Base-by-base conservation (phyloP, 2,329 filamentous ascomycete genomes). In the Aspergillus sp. region DNA sequence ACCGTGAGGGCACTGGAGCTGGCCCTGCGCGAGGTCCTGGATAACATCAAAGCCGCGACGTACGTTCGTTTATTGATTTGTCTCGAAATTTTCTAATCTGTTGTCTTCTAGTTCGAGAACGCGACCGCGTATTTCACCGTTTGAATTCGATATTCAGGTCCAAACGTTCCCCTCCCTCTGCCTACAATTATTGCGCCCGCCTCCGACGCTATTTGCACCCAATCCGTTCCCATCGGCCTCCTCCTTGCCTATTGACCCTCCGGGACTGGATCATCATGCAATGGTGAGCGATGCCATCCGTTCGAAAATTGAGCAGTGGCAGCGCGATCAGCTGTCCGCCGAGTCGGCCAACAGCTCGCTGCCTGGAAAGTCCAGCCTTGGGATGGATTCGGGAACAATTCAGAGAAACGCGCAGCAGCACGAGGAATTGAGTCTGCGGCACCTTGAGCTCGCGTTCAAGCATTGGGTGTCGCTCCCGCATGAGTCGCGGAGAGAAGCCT, bases 141-240 rank as follows among this genome's bases (percentile, higher is more conserved):
- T 87, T 71, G 90, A 93, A 63, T 96, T 96, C 76, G 90, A 97
- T 64, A 89, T 93, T 35, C 85, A 93, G 60, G 82, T 89, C 5
- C 86, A 96, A 71, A 91, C 91, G 59, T 97, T 96, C 68, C 91
- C 93, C 6, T 87, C 90, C 6, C 82, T 98, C 41, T 91, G 89
- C 37, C 84, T 97, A 11, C 90, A 89, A 62, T 88, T 93, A 64
- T 85, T 98, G 1, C 86, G 89, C 37, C 82, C 90, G 9, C 91
- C 93, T 3, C 87, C 90, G 4, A 95, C 91, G 0, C 81, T 97
- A 6, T 93, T 93, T 76, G 89, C 90, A 9, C 85, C 88, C 0
- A 90, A 88, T 6, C 91, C 92, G 31, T 89, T 96, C 67, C 81
- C 91, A 2, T 91, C 89, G 0, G 81, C 85, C 19, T 85, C 87